Evolutionary conservation across 257 asterid species (phyloP), one percentile per base, ranked within the genome.

Genomic region (Ligustrum vulgare): DNA sequence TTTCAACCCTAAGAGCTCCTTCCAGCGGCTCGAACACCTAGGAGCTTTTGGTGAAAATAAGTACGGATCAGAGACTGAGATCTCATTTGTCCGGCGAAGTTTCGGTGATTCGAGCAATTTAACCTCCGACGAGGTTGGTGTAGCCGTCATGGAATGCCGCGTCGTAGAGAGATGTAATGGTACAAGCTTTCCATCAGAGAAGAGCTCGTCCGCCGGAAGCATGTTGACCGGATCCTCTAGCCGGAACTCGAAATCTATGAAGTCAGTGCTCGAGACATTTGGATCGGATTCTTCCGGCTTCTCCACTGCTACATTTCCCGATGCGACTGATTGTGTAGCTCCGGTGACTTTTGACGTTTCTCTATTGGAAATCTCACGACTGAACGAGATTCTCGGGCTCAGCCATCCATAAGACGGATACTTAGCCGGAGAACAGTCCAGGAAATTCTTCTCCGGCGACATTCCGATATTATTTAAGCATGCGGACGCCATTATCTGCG

Each of bases 401-500:
- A 83, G 66, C 88, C 92, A 86, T 9, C 87, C 85, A 67, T 75
- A 87, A 3, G 89, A 65, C 11, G 88, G 80, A 15, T 45, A 84
- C 75, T 82, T 87, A 4, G 79, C 69, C 80, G 85, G 85, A 75
- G 88, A 63, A 74, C 87, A 75, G 75, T 81, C 87, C 5, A 86
- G 71, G 69, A 89, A 89, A 51, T 25, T 82, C 67, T 35, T 82
- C 63, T 85, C 90, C 76, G 88, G 76, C 22, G 91, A 84, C 85
- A 79, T 82, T 22, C 88, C 88, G 62, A 83, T 82, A 35, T 76
- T 82, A 81, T 87, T 89, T 9, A 89, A 86, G 78, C 91, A 89
- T 45, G 91, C 91, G 32, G 94, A 89, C 78, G 94, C 91, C 94
- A 89, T 89, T 51, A 70, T 79, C 73, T 80, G 67, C 72, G 63